A percentile compares a stretch with the other conserved stretches of the same genome.
Evolutionary conservation across 148 eudicot genomes (phyloP).

Genomic region (Gaultheria prostrata): DNA sequence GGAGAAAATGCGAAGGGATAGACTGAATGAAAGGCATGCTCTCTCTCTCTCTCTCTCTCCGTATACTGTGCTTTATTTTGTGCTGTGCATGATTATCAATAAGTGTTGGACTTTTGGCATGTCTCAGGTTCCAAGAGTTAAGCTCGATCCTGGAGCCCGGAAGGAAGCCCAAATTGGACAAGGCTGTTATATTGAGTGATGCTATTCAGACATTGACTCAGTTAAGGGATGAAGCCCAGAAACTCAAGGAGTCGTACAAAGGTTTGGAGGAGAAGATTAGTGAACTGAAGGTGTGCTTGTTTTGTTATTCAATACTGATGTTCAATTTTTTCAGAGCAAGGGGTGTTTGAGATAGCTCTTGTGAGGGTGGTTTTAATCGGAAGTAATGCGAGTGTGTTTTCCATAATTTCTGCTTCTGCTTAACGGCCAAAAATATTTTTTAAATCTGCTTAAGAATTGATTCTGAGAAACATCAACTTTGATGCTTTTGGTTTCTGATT

Average conservation of each 20-base stretch:
- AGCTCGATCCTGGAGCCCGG: conserved; percentile 40
- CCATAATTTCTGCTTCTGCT: background rate
- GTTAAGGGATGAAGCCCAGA: conserved; percentile 48
- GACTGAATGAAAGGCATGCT: conserved; percentile 49
- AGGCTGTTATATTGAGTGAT: conserved; percentile 47
- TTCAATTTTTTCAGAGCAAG: background rate
- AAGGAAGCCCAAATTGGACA: conserved; percentile 48
- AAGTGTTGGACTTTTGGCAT: background rate
- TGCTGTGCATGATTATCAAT: background rate
- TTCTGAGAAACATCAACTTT: background rate
- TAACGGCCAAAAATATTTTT: background rate
- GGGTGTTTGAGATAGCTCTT: background rate
- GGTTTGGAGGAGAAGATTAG: conserved; percentile 41
- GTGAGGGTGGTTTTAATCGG: background rate
- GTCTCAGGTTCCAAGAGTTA: conserved; percentile 44
- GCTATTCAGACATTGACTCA: conserved; percentile 51
- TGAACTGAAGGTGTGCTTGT: conserved; percentile 50
- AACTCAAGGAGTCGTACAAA: conserved; percentile 39
- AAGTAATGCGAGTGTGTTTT: background rate
- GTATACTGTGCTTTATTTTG: background rate
- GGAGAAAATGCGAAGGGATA: conserved; percentile 60
- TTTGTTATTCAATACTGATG: background rate
- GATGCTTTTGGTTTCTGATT: conserved; percentile 1
- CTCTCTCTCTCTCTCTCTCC: conserved; percentile 7
- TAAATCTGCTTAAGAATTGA: background rate